Conservation (phyloP, 768 basidiomycete species). For the Daedalea quercina region DNA sequence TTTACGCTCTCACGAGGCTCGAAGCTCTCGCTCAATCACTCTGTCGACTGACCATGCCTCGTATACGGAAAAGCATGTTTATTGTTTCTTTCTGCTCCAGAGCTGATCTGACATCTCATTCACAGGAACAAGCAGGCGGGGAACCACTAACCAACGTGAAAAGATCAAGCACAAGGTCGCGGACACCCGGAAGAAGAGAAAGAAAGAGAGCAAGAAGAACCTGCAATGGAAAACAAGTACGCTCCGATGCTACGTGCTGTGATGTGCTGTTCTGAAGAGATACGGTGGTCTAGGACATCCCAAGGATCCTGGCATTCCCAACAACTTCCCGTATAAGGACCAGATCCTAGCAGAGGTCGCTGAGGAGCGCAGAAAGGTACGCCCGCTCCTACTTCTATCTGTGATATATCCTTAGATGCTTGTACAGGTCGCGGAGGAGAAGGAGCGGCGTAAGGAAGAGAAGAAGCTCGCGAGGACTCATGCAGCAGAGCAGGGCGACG, state of each 20-base stretch:
- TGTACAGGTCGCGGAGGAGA: conserved; percentile 70
- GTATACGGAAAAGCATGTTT: conserved; percentile 59
- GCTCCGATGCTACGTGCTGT: conserved; percentile 19
- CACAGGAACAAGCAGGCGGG: conserved; percentile 74
- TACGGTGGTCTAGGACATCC: conserved; percentile 47
- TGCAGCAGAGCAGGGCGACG: conserved; percentile 17
- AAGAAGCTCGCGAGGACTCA: conserved; percentile 42
- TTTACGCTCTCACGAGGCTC: too few relatives aligned
- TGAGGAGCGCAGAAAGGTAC: conserved; percentile 69
- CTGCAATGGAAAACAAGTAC: conserved; percentile 84
- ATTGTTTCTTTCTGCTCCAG: not conserved
- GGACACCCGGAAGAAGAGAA: conserved; percentile 71
- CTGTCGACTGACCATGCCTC: conserved; percentile 39
- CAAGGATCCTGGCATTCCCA: conserved; percentile 93
- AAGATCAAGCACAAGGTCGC: conserved; percentile 70
- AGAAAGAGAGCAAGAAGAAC: conserved; percentile 72
- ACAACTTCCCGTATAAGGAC: conserved; percentile 90
- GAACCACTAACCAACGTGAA: conserved; percentile 63
- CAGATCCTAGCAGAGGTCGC: conserved; percentile 88
- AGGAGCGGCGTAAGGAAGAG: conserved; percentile 56
- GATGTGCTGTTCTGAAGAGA: conserved; percentile 2
- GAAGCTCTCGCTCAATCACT: not conserved
- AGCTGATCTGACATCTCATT: not conserved
- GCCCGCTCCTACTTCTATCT: conserved; percentile 15
- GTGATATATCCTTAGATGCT: not conserved